Conservation (phyloP, 2,329 filamentous ascomycete genomes). For the Cryphonectria japonica region DNA sequence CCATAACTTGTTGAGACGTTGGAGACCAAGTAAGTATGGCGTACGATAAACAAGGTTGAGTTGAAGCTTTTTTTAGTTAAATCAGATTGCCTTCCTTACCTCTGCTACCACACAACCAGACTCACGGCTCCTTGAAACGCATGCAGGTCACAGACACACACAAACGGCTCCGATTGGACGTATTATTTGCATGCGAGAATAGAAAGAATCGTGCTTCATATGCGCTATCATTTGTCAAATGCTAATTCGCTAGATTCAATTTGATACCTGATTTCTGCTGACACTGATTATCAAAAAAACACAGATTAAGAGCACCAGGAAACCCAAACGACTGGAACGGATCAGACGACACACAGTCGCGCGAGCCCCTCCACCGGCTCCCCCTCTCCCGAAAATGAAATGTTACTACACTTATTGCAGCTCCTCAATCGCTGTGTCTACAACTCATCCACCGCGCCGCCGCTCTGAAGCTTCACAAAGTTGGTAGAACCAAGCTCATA, state of each 20-base stretch:
- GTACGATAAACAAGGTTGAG: background rate
- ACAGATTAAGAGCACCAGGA: background rate
- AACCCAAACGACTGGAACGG: background rate
- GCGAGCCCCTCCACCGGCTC: background rate
- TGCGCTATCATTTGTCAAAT: background rate
- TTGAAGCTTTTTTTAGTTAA: background rate
- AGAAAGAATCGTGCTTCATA: background rate
- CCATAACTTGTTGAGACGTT: background rate
- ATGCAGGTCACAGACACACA: background rate
- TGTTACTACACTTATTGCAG: background rate
- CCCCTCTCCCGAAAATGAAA: background rate
- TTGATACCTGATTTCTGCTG: background rate
- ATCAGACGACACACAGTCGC: background rate
- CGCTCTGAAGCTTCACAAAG: conserved; percentile 27
- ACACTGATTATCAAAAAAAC: background rate
- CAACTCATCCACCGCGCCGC: conserved; percentile 22
- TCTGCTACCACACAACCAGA: background rate
- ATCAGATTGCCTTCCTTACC: background rate
- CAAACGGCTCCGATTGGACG: background rate
- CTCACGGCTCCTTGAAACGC: too few species aligned
- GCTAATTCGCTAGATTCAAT: background rate
- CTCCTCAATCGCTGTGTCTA: conserved; percentile 4
- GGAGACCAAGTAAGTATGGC: background rate
- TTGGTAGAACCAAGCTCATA: conserved; percentile 30
- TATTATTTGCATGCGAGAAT: background rate